phyloP scores from a whole-genome alignment of 2,329 filamentous ascomycete genomes.

The Alternaria consortialis region DNA sequence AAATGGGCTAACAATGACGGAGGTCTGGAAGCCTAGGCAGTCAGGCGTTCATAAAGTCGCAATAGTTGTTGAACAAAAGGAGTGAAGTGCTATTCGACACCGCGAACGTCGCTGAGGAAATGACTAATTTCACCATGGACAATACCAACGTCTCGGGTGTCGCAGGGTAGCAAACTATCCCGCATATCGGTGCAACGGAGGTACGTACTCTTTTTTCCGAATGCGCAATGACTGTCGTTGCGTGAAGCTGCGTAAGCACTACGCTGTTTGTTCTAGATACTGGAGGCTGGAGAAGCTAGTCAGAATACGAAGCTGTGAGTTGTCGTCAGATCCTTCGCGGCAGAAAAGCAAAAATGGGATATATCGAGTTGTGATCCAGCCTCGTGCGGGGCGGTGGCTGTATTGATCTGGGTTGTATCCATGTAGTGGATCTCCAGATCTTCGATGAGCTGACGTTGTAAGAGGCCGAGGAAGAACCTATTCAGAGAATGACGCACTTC shows the following conservation, averaged over 20 bases:
- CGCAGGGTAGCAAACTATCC: not conserved
- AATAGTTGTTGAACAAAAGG: not conserved
- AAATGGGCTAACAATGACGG: slow-evolving; percentile 29
- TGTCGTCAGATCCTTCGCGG: slow-evolving; percentile 12
- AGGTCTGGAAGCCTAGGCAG: slow-evolving; percentile 1
- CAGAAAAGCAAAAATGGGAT: slow-evolving; percentile 6
- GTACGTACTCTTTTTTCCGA: not conserved
- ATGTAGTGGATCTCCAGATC: slow-evolving; percentile 6
- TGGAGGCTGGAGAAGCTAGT: not conserved
- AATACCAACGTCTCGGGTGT: not conserved
- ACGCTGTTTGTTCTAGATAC: not conserved
- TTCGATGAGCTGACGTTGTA: slow-evolving; percentile 1
- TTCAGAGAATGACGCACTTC: slow-evolving; percentile 7
- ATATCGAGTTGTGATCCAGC: slow-evolving; percentile 6
- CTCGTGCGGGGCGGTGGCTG: slow-evolving; percentile 1
- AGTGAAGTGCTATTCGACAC: not conserved
- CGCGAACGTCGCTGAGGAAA: not conserved
- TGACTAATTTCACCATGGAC: not conserved
- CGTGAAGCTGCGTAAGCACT: slow-evolving; percentile 8
- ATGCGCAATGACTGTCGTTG: not conserved
- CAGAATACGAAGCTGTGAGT: slow-evolving; percentile 10
- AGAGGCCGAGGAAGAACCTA: not conserved
- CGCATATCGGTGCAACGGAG: not conserved
- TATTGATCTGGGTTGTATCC: not conserved
- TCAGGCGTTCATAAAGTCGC: not conserved